phyloP scores from a whole-genome alignment of 2,329 filamentous ascomycete species.

The Aspergillus luchuensis region DNA sequence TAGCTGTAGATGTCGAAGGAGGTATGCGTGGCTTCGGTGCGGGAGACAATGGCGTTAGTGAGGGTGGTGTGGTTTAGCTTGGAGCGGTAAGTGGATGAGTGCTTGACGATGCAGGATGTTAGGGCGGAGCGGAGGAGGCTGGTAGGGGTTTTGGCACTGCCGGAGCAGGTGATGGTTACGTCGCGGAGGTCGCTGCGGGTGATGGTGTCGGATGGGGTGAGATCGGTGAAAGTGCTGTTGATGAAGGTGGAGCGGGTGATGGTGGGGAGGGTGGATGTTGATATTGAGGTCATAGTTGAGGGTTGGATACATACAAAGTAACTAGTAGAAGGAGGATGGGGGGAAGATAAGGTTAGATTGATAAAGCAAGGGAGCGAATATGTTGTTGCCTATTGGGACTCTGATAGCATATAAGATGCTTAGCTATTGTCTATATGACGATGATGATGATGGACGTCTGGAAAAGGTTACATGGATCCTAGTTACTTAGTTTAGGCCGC shows the following conservation, averaged over 20 bases:
- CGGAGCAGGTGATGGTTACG: background rate
- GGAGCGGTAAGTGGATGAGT: background rate
- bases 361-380: too few relatives aligned
- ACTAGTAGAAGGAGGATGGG: too few relatives aligned
- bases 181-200: background rate
- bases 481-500: too few relatives aligned
- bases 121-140: background rate
- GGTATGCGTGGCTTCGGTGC: too few relatives aligned
- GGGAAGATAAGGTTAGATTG: too few relatives aligned
- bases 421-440: too few relatives aligned
- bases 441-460: too few relatives aligned
- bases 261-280: conserved; percentile 15
- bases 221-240: conserved; percentile 21
- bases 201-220: conserved; percentile 7
- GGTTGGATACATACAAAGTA: too few relatives aligned
- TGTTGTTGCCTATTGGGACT: too few relatives aligned
- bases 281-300: conserved; percentile 5
- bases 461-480: too few relatives aligned
- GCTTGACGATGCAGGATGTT: background rate
- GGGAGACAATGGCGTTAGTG: conserved; percentile 6
- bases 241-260: conserved; percentile 17
- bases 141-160: background rate
- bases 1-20: too few relatives aligned
- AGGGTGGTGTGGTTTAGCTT: conserved; percentile 15
- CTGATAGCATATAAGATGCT: too few relatives aligned